Evolutionary conservation across 2,329 filamentous ascomycete genomes (phyloP).

Genomic region (Phyllosticta citrichinensis): DNA sequence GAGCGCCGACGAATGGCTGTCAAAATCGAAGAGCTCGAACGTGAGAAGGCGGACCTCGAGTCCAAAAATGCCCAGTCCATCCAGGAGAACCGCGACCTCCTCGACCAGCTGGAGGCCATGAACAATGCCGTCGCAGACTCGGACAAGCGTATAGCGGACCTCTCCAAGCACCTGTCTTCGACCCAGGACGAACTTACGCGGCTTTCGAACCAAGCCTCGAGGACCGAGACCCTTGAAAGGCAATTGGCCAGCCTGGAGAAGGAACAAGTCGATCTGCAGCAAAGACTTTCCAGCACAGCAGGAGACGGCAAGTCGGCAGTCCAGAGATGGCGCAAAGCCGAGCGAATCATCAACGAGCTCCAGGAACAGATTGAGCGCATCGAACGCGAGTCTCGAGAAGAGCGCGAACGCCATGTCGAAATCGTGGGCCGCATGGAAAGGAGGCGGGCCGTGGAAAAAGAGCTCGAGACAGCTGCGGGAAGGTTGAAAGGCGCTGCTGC

Average conservation of each 20-base stretch:
- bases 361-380: conserved; percentile 84
- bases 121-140: conserved; percentile 73
- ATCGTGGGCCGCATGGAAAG: conserved; percentile 75
- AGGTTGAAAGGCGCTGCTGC: conserved; percentile 74
- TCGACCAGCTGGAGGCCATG: conserved; percentile 75
- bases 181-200: conserved; percentile 69
- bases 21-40: conserved; percentile 67
- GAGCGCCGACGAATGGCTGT: conserved; percentile 64
- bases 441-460: conserved; percentile 69
- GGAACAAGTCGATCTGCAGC: conserved; percentile 67
- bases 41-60: conserved; percentile 59
- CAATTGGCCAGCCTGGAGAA: conserved; percentile 71
- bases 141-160: conserved; percentile 65
- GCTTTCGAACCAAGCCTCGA: conserved; percentile 61
- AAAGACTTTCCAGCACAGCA: conserved; percentile 54
- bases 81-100: conserved; percentile 69
- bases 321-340: conserved; percentile 75
- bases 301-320: conserved; percentile 71
- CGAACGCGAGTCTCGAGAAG: conserved; percentile 70
- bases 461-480: conserved; percentile 68
- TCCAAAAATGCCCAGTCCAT: conserved; percentile 65
- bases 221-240: conserved; percentile 68
- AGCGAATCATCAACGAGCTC: conserved; percentile 65
- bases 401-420: conserved; percentile 72
- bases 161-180: conserved; percentile 66